These are phyloP conservation scores for Pseudozyma sp. DNA, from an alignment of 1,284 basidiomycete genomes.

Conservation along the genomic window DNA sequence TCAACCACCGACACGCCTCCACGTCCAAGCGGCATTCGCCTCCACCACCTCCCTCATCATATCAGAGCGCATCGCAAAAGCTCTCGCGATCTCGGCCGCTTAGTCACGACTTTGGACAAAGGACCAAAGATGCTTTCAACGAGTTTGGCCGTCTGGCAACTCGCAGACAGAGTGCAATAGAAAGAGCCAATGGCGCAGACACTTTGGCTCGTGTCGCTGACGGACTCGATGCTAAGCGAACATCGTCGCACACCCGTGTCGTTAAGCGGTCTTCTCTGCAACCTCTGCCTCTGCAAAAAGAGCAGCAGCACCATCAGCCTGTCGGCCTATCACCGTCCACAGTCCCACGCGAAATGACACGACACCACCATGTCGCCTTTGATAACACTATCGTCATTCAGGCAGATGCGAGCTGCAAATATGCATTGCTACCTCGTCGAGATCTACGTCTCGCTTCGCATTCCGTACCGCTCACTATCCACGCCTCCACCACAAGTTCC, in stretches of 20 bases:
- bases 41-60: slow-evolving; percentile 26
- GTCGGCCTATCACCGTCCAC: neutral
- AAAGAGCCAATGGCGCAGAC: slow-evolving; percentile 34
- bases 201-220: slow-evolving; percentile 34
- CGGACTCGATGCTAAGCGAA: slow-evolving; percentile 12
- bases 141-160: slow-evolving; percentile 36
- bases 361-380: slow-evolving; percentile 13
- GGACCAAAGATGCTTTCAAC: slow-evolving; percentile 36
- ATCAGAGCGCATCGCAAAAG: slow-evolving; percentile 2
- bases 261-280: slow-evolving; percentile 12
- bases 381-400: slow-evolving; percentile 12
- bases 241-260: slow-evolving; percentile 9
- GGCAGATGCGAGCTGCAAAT: slow-evolving; percentile 7
- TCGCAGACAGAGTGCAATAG: slow-evolving; percentile 22
- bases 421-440: slow-evolving; percentile 34
- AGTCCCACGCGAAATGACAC: neutral
- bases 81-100: slow-evolving; percentile 16
- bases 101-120: slow-evolving; percentile 37
- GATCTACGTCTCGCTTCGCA: slow-evolving; percentile 4
- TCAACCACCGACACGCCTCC: slow-evolving; percentile 13
- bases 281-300: slow-evolving; percentile 3
- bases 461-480: slow-evolving; percentile 23
- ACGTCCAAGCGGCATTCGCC: slow-evolving; percentile 12
- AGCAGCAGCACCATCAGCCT: neutral
- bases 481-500: slow-evolving; percentile 17